Percentiles rank a stretch among this genome's conserved stretches.
phyloP scores from a whole-genome alignment of 2,329 filamentous ascomycete species.

The Diplocarpon rosae region DNA sequence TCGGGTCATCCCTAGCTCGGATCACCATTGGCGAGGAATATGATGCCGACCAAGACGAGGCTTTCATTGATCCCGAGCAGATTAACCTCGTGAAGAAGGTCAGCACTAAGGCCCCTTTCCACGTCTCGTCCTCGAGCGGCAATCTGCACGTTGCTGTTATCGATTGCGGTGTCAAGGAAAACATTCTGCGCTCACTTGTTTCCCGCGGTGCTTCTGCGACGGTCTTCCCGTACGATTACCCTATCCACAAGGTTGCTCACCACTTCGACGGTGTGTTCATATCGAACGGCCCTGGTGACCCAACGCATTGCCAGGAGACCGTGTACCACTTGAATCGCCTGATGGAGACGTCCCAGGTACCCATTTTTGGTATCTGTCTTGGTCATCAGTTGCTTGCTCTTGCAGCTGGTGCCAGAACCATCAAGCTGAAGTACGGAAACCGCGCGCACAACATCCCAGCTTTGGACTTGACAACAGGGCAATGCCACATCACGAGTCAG shows the following conservation, averaged over 20 bases:
- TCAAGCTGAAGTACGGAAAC: slow-evolving; percentile 99
- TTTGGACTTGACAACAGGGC: slow-evolving; percentile 84
- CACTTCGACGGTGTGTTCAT: slow-evolving; percentile 99
- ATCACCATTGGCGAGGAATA: slow-evolving; percentile 97
- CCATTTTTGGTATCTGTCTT: slow-evolving; percentile 95
- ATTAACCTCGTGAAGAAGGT: slow-evolving; percentile 95
- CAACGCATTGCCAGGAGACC: slow-evolving; percentile 89
- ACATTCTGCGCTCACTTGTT: slow-evolving; percentile 92
- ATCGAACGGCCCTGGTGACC: slow-evolving; percentile 96
- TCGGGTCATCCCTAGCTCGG: slow-evolving; percentile 87
- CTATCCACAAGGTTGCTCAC: slow-evolving; percentile 94
- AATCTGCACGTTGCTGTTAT: slow-evolving; percentile 87
- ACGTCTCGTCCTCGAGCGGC: slow-evolving; percentile 74
- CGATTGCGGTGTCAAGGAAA: slow-evolving; percentile 99
- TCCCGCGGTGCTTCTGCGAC: slow-evolving; percentile 85
- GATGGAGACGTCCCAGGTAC: slow-evolving; percentile 83
- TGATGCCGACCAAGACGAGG: slow-evolving; percentile 94
- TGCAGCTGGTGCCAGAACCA: slow-evolving; percentile 75
- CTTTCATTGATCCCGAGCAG: slow-evolving; percentile 86
- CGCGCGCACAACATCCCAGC: slow-evolving; percentile 97
- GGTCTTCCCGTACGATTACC: slow-evolving; percentile 92
- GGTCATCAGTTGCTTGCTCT: slow-evolving; percentile 93
- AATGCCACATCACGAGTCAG: slow-evolving; percentile 97
- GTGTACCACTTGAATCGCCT: slow-evolving; percentile 85
- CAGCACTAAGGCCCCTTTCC: slow-evolving; percentile 96